Percentiles rank a stretch among this genome's conserved stretches.
These are phyloP conservation scores for Phialocephala sp. DNA, from an alignment of 2,329 filamentous ascomycete genomes.

Conservation along the genomic window DNA sequence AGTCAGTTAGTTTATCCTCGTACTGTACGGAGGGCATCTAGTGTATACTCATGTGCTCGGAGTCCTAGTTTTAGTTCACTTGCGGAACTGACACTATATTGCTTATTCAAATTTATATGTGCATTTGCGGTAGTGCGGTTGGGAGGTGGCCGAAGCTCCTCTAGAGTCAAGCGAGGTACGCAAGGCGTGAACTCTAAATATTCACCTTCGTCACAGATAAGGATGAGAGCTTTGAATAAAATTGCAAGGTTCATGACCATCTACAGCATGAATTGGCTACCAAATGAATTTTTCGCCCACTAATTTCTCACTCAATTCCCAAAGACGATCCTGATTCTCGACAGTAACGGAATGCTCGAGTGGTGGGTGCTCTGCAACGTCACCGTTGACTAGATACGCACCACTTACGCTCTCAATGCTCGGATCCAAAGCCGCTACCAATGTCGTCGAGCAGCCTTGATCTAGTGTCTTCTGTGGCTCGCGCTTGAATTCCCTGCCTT, in stretches of 20 bases:
- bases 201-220: not conserved
- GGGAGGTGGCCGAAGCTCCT: too few relatives aligned
- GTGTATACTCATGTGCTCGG: too few relatives aligned
- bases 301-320: constrained; percentile 30
- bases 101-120: too few relatives aligned
- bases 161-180: too few relatives aligned
- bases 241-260: not conserved
- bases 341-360: constrained; percentile 8
- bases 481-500: constrained; percentile 15
- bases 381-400: constrained; percentile 26
- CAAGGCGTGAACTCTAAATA: not conserved
- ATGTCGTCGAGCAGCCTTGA: constrained; percentile 41
- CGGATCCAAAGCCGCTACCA: constrained; percentile 48
- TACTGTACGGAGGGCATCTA: too few relatives aligned
- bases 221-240: not conserved
- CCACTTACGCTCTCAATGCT: constrained; percentile 34
- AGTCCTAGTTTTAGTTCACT: too few relatives aligned
- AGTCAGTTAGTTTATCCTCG: too few relatives aligned
- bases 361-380: constrained; percentile 14
- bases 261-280: constrained; percentile 4
- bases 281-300: constrained; percentile 30
- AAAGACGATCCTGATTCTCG: constrained; percentile 27
- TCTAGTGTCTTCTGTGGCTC: constrained; percentile 20
- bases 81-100: too few relatives aligned
- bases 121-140: too few relatives aligned